Conservation (phyloP, 352 stramenopile genomes). For the Phytophthora fragariaefolia region DNA sequence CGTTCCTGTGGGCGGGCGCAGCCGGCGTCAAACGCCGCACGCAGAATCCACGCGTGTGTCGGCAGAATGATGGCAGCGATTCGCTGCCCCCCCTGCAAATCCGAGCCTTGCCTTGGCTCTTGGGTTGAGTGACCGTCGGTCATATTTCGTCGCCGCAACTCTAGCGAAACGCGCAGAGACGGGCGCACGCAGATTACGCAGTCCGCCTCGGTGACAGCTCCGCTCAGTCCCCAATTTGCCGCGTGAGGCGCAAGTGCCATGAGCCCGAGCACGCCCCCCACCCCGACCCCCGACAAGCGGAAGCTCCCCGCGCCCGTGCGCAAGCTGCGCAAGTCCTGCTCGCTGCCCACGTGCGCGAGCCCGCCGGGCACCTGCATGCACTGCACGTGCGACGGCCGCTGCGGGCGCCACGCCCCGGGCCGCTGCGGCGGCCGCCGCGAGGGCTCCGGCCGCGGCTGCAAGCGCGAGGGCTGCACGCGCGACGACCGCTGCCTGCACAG, state of each 20-base stretch:
- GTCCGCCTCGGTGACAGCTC: too few species aligned
- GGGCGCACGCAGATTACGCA: conserved; percentile 23
- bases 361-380: conserved; percentile 76
- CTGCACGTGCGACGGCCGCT: conserved; percentile 82
- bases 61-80: conserved; percentile 1
- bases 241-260: conserved; percentile 1
- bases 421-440: conserved; percentile 68
- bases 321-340: conserved; percentile 79
- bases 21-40: neutral
- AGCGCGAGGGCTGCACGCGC: conserved; percentile 59
- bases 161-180: conserved; percentile 22
- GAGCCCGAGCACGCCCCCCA: conserved; percentile 18
- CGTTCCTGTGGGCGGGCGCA: neutral
- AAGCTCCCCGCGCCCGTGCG: conserved; percentile 19
- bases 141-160: conserved; percentile 39
- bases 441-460: conserved; percentile 69
- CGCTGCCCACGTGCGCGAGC: conserved; percentile 62
- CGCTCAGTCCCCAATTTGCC: conserved; percentile 31
- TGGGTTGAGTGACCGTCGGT: conserved; percentile 19
- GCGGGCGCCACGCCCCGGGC: conserved; percentile 58
- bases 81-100: conserved; percentile 21
- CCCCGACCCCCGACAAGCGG: neutral
- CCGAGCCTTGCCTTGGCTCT: neutral
- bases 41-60: neutral
- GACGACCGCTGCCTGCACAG: conserved; percentile 76